Conservation (phyloP, 495 filamentous ascomycete species). For the Aspergillus leporis region DNA sequence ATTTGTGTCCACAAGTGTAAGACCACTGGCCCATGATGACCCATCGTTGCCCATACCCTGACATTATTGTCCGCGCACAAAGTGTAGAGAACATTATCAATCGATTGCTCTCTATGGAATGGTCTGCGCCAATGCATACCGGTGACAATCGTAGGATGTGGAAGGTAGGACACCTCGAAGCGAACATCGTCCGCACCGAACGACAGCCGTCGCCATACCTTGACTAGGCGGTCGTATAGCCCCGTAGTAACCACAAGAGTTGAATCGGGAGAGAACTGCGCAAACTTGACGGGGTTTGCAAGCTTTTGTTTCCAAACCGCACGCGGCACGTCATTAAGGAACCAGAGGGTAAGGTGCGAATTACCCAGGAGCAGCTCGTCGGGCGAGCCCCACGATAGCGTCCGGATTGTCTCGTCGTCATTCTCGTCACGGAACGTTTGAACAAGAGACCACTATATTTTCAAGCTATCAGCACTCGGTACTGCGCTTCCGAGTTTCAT, state of each 20-base stretch:
- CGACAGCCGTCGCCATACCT: constrained; percentile 89
- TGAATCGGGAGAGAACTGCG: constrained; percentile 81
- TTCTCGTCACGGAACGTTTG: constrained; percentile 42
- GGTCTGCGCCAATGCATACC: constrained; percentile 83
- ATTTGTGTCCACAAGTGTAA: constrained; percentile 82
- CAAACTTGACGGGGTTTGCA: constrained; percentile 72
- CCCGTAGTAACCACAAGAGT: constrained; percentile 82
- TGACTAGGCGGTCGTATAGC: constrained; percentile 77
- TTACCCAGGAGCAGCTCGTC: constrained; percentile 82
- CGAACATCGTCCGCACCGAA: constrained; percentile 80
- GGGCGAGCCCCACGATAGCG: constrained; percentile 81
- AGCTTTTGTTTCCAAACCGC: constrained; percentile 74
- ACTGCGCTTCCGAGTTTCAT: background rate
- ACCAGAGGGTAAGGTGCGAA: constrained; percentile 70
- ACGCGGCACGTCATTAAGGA: constrained; percentile 45
- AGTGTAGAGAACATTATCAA: constrained; percentile 91
- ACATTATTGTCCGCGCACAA: constrained; percentile 82
- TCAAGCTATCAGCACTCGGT: constrained; percentile 6
- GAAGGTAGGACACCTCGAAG: constrained; percentile 88
- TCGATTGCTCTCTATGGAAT: constrained; percentile 70
- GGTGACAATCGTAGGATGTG: constrained; percentile 78
- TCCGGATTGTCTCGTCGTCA: constrained; percentile 50
- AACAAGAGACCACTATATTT: constrained; percentile 55
- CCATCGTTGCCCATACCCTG: constrained; percentile 79
- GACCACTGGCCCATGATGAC: constrained; percentile 68